Base-by-base conservation (phyloP, 2,329 filamentous ascomycete genomes). In the Pezicula carpinea region DNA sequence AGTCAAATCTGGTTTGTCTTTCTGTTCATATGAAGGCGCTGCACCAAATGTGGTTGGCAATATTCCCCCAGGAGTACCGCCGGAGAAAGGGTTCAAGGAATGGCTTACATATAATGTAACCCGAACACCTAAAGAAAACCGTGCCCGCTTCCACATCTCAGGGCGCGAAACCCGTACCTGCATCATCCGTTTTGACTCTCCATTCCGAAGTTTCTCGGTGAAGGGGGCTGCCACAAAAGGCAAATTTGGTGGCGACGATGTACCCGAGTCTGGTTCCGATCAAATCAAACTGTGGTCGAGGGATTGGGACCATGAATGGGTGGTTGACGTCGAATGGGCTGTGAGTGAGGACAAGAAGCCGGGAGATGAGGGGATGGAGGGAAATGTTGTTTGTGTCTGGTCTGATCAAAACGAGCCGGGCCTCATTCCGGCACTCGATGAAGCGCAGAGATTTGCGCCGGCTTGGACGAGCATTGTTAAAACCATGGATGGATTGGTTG, bases 201-300 rank as follows among this genome's bases (percentile, higher is more conserved):
- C 85, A 0, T 76, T 95, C 45, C 73, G 71, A 3, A 73, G 74
- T 42, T 82, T 95, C 57, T 66, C 69, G 15, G 79, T 96, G 29
- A 68, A 75, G 13, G 84, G 80, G 44, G 79, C 77, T 22, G 71
- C 72, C 19, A 76, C 78, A 53, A 80, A 87, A 60, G 68, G 75
- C 19, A 79, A 85, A 38, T 89, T 89, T 15, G 43, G 43, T 18
- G 35, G 59, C 63, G 78, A 83, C 15, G 70, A 76, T 36, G 76
- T 81, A 5, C 78, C 82, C 1, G 72, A 80, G 6, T 73, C 75
- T 11, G 87, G 87, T 1, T 74, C 86, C 47, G 74, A 74, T 35
- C 79, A 85, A 50, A 75, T 96, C 44, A 79, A 85, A 49, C 75
- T 97, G 10, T 96, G 91, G 85, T 86, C 87, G 54, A 77, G 93